A percentile compares a stretch with the other conserved stretches of the same genome.
Evolutionary conservation across 495 filamentous ascomycete species (phyloP).

Genomic region (Aspergillus baeticus): DNA sequence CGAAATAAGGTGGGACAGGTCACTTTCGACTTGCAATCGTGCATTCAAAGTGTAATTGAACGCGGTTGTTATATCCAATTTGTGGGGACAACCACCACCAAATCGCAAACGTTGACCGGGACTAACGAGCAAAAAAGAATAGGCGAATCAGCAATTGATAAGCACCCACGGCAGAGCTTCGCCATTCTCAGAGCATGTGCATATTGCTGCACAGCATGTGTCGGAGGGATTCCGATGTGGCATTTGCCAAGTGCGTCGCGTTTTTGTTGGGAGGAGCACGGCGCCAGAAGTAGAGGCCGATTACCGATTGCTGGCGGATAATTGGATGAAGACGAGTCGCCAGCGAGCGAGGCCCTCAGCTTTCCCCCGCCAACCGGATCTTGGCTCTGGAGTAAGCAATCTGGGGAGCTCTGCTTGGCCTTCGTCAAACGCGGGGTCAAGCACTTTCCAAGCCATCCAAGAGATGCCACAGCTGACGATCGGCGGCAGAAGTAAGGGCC

Average conservation of each 20-base stretch:
- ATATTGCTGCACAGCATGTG: too few relatives aligned
- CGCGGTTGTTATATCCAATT: too few relatives aligned
- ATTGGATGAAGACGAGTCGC: background rate
- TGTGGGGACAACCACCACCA: too few relatives aligned
- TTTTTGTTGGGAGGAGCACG: background rate
- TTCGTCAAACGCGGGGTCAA: slow-evolving; percentile 3
- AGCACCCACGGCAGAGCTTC: too few relatives aligned
- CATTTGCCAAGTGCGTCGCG: background rate
- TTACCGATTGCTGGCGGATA: background rate
- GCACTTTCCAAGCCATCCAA: background rate
- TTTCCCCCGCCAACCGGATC: background rate
- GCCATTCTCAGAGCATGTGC: too few relatives aligned
- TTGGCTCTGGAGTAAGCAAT: slow-evolving; percentile 1
- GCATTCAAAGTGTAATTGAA: too few relatives aligned
- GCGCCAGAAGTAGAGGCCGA: background rate
- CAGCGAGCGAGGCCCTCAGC: background rate
- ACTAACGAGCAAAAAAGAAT: too few relatives aligned
- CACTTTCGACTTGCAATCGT: too few relatives aligned
- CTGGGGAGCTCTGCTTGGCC: slow-evolving; percentile 8
- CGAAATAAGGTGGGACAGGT: too few relatives aligned
- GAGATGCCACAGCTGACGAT: background rate
- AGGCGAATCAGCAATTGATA: too few relatives aligned
- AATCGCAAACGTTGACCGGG: too few relatives aligned
- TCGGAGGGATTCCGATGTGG: background rate
- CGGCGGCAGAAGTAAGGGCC: slow-evolving; percentile 10